Base-by-base conservation (phyloP, 1,284 basidiomycete genomes). In the Lentinula novae-zelandiae region DNA sequence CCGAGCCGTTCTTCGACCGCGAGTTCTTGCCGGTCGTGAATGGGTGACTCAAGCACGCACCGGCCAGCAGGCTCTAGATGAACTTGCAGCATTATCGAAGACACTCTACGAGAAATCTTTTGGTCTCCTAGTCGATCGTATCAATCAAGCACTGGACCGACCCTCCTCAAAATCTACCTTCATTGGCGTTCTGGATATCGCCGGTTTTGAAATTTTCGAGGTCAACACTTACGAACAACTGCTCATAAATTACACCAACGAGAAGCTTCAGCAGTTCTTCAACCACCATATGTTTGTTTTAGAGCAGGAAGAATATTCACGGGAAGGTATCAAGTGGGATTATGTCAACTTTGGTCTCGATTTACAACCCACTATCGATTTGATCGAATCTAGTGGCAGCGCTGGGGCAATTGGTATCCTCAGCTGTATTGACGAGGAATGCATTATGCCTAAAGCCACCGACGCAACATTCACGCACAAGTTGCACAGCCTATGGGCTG, bases 281-380 rank as follows among this genome's bases (percentile, higher is more conserved):
- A 99, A 99, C 71, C 95, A 98, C 74, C 97, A 99, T 75, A 99
- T 99, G 97, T 99, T 99, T 74, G 95, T 98, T 12, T 85, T 99
- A 44, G 97, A 99, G 78, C 97, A 99, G 73, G 96, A 99, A 72
- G 97, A 99, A 75, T 99, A 99, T 75, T 85, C 94, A 12, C 86
- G 97, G 31, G 97, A 99, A 73, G 90, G 90, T 49, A 99, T 99
- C 73, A 89, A 96, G 64, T 99, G 97, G 97, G 91, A 97, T 71
- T 98, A 97, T 71, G 91, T 98, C 76, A 98, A 99, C 77, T 99
- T 99, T 72, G 97, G 96, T 15, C 82, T 98, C 53, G 96, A 99
- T 73, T 80, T 99, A 7, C 97, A 99, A 72, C 96, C 97, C 0
- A 99, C 97, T 0, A 99, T 99, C 73, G 96, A 99, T 71, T 86